Percentiles rank a stretch among this genome's conserved stretches.
These are phyloP conservation scores for Arabidopsis hybrid DNA, from an alignment of 441 rosid genomes.

Conservation along the genomic window DNA sequence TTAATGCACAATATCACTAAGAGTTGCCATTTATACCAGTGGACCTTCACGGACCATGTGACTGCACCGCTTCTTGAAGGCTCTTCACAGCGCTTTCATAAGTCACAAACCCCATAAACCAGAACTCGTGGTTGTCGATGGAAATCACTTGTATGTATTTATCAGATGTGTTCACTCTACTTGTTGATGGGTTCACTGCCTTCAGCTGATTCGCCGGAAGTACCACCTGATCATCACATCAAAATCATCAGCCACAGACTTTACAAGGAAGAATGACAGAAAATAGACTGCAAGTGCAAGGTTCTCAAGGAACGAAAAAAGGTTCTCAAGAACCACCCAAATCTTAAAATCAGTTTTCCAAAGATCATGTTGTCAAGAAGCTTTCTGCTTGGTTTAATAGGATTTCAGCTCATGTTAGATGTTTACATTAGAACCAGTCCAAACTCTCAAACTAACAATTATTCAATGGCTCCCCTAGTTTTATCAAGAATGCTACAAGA, in stretches of 20 bases:
- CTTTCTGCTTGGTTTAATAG: background rate
- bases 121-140: conserved; percentile 84
- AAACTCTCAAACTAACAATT: conserved; percentile 5
- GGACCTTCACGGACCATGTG: conserved; percentile 34
- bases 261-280: background rate
- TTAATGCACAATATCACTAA: conserved; percentile 35
- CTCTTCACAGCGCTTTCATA: conserved; percentile 84
- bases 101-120: conserved; percentile 97
- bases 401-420: conserved; percentile 13
- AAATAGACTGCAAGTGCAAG: background rate
- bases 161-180: conserved; percentile 73
- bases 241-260: conserved; percentile 13
- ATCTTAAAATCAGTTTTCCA: background rate
- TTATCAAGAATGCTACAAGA: background rate
- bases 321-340: background rate
- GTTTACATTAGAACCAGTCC: background rate
- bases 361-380: background rate
- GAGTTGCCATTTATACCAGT: background rate
- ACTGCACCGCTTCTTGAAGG: conserved; percentile 63
- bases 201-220: conserved; percentile 74
- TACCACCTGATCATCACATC: conserved; percentile 58
- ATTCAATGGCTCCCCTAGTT: background rate
- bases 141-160: conserved; percentile 89
- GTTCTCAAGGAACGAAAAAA: background rate
- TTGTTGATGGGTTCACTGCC: conserved; percentile 77